Conservation (phyloP, 2,329 filamentous ascomycete genomes). For the Calonectria pauciramosa region DNA sequence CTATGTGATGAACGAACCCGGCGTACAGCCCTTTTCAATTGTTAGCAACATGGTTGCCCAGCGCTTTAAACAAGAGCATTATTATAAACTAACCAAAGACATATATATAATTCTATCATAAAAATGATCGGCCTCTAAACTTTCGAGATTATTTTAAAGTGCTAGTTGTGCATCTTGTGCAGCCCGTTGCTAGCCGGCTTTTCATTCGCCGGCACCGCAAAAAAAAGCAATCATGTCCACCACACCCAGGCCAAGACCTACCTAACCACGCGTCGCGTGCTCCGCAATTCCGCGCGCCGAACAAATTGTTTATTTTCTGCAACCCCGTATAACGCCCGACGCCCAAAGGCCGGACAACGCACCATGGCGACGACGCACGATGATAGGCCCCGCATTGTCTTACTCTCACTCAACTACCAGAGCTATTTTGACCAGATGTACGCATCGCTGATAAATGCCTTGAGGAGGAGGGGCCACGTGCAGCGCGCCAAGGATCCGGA, state of each 20-base stretch:
- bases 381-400: background rate
- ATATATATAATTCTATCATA: background rate
- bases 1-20: no score
- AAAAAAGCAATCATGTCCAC: conserved; percentile 4
- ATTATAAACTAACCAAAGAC: background rate
- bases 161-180: background rate
- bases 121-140: background rate
- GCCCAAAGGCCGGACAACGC: background rate
- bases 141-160: background rate
- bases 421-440: conserved; percentile 10
- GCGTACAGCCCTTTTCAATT: background rate
- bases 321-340: background rate
- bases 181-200: background rate
- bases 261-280: background rate
- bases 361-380: background rate
- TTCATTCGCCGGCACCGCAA: background rate
- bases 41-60: background rate
- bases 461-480: background rate
- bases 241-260: background rate
- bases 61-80: background rate
- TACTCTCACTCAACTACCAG: conserved; percentile 1
- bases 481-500: conserved; percentile 19
- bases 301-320: background rate
- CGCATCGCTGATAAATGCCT: background rate
- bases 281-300: background rate